phyloP scores from a whole-genome alignment of 1,284 basidiomycete genomes.

The Tilletia horrida region DNA sequence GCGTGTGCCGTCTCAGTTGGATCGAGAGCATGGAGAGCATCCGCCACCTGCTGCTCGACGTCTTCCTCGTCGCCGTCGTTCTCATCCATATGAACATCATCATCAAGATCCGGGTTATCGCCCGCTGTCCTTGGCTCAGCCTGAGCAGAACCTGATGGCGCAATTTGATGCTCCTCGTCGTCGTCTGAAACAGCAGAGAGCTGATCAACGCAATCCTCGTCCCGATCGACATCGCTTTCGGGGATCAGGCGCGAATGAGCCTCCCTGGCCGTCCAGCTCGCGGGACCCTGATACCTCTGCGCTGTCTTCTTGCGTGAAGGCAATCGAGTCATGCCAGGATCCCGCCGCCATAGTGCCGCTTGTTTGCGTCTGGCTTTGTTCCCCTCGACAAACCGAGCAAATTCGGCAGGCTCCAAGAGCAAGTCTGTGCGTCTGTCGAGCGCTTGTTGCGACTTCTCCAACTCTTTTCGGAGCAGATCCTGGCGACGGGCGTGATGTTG shows the following conservation, averaged over 20 bases:
- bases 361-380: background rate
- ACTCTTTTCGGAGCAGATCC: background rate
- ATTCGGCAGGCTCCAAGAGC: background rate
- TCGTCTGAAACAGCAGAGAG: background rate
- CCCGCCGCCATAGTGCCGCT: background rate
- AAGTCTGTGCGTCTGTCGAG: background rate
- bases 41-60: background rate
- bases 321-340: background rate
- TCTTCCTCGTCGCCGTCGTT: background rate
- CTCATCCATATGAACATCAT: background rate
- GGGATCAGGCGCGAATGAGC: background rate
- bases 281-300: background rate
- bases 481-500: background rate
- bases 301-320: background rate
- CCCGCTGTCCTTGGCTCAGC: background rate
- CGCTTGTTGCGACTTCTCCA: background rate
- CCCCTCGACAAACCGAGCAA: background rate
- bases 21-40: background rate
- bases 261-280: background rate
- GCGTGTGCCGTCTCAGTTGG: background rate
- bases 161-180: background rate
- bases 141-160: background rate
- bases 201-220: background rate
- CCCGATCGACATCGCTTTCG: slow-evolving; percentile 1
- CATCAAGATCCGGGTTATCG: background rate